These are phyloP conservation scores for Calonectria pteridis DNA, from an alignment of 2,329 filamentous ascomycete genomes.

Conservation along the genomic window DNA sequence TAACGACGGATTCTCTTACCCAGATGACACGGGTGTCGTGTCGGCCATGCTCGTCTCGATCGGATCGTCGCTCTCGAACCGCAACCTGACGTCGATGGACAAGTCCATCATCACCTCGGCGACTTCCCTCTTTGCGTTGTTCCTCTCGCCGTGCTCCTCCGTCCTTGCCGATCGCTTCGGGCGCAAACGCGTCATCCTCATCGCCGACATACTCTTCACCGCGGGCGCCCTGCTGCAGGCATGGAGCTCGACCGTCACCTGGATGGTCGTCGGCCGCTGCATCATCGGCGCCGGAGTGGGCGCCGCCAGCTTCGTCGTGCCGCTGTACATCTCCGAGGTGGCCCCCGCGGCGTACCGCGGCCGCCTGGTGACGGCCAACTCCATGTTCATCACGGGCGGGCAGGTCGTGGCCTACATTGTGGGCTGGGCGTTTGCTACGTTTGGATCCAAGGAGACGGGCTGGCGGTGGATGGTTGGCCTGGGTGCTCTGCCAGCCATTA, in stretches of 20 bases:
- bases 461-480: constrained; percentile 96
- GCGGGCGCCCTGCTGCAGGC: constrained; percentile 76
- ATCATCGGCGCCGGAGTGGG: constrained; percentile 81
- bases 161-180: constrained; percentile 73
- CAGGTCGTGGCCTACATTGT: constrained; percentile 90
- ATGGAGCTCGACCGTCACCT: constrained; percentile 64
- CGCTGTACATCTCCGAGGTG: constrained; percentile 89
- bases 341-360: constrained; percentile 83
- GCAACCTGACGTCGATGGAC: constrained; percentile 70
- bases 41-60: constrained; percentile 77
- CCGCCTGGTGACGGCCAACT: constrained; percentile 83
- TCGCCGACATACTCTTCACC: constrained; percentile 76
- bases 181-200: constrained; percentile 72
- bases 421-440: constrained; percentile 79
- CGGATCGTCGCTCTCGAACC: constrained; percentile 68
- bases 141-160: constrained; percentile 74
- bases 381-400: constrained; percentile 86
- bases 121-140: constrained; percentile 74
- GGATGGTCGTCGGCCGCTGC: constrained; percentile 76
- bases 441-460: constrained; percentile 64
- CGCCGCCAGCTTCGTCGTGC: constrained; percentile 84
- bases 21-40: constrained; percentile 77
- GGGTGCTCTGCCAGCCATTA: constrained; percentile 79
- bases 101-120: constrained; percentile 79
- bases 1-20: constrained; percentile 20